A percentile compares a stretch with the other conserved stretches of the same genome.
phyloP scores from a whole-genome alignment of 768 basidiomycete genomes.

The Tulasnella sp. region DNA sequence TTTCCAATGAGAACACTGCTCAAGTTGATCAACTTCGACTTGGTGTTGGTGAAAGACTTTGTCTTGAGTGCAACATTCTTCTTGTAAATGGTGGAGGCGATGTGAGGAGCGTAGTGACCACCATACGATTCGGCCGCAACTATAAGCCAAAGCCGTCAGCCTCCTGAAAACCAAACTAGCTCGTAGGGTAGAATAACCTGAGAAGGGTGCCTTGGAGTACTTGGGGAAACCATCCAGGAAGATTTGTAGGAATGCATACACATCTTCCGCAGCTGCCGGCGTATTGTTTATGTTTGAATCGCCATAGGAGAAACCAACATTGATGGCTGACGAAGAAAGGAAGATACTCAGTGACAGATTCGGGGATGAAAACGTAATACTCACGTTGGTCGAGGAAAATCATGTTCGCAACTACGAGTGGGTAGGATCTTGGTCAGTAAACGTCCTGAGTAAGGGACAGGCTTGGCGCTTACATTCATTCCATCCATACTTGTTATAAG shows the following conservation, averaged over 20 bases:
- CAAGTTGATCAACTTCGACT: constrained; percentile 68
- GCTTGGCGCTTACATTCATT: constrained; percentile 38
- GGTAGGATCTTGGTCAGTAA: neutral
- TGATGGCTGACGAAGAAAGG: constrained; percentile 47
- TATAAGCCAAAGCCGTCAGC: neutral
- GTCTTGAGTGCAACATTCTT: constrained; percentile 56
- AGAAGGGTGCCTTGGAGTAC: constrained; percentile 59
- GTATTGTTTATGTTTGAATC: constrained; percentile 69
- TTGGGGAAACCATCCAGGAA: constrained; percentile 71
- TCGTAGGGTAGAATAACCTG: neutral
- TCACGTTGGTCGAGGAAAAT: constrained; percentile 52
- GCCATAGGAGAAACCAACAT: constrained; percentile 85
- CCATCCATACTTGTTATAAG: constrained; percentile 77
- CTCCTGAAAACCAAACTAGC: neutral
- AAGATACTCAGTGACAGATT: constrained; percentile 22
- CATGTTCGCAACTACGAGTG: constrained; percentile 37
- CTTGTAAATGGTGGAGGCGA: constrained; percentile 72
- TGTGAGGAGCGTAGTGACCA: constrained; percentile 79
- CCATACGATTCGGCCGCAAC: constrained; percentile 28
- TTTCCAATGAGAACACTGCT: constrained; percentile 81
- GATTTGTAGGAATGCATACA: constrained; percentile 75
- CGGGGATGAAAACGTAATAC: constrained; percentile 13
- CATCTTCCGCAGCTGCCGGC: constrained; percentile 82
- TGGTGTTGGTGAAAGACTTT: constrained; percentile 34
- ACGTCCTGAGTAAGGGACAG: neutral